Evolutionary conservation across 257 asterid genomes (phyloP).

Genomic region (Solanum etuberosum): DNA sequence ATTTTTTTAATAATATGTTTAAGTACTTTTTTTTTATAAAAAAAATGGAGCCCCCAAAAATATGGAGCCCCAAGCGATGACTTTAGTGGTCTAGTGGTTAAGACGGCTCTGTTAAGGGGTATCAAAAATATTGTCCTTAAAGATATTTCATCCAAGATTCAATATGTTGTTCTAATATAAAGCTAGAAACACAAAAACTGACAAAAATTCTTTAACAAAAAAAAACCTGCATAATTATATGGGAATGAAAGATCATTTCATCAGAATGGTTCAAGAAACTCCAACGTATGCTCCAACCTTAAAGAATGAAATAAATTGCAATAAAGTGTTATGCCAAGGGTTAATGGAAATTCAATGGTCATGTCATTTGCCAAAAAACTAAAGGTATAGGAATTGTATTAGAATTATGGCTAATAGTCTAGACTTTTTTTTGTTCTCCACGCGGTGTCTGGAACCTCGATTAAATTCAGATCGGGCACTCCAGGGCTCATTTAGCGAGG

Average conservation of each 20-base stretch:
- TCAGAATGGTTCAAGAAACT: neutral
- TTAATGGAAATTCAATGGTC: neutral
- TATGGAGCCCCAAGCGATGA: too few species aligned
- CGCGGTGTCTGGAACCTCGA: too few species aligned
- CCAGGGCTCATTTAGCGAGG: too few species aligned
- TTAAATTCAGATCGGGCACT: too few species aligned
- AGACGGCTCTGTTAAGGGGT: too few species aligned
- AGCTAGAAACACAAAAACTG: neutral
- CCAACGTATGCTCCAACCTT: neutral
- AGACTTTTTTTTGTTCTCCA: too few species aligned
- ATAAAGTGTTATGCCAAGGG: neutral
- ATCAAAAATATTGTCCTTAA: neutral
- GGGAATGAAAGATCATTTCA: neutral
- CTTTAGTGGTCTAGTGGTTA: too few species aligned
- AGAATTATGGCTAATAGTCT: neutral
- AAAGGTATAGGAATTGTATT: neutral
- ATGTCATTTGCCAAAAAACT: neutral
- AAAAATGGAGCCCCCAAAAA: too few species aligned
- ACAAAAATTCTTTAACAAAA: neutral
- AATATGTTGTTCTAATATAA: neutral
- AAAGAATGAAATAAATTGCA: neutral
- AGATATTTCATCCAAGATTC: neutral
- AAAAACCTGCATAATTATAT: neutral
- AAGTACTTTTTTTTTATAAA: too few species aligned
- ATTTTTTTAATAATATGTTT: too few species aligned